Evolutionary conservation across 2,329 filamentous ascomycete genomes (phyloP).

Genomic region (Xylaria sp.): DNA sequence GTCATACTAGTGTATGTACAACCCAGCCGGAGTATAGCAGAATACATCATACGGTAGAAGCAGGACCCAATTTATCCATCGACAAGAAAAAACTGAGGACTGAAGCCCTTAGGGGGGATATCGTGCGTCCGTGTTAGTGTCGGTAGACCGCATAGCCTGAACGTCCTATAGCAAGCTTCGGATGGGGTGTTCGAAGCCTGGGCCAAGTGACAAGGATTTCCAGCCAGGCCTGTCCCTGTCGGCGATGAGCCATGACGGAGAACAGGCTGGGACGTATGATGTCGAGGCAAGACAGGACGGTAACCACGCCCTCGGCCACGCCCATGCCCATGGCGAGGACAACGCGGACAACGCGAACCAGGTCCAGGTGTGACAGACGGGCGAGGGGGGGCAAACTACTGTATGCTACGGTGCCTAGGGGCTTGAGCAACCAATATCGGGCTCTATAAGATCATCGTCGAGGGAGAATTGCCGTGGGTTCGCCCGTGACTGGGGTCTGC

Average conservation of each 20-base stretch:
- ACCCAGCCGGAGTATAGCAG: slow-evolving; percentile 24
- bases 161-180: slow-evolving; percentile 28
- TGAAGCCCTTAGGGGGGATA: slow-evolving; percentile 40
- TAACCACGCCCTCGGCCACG: not conserved
- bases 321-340: slow-evolving; percentile 19
- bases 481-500: slow-evolving; percentile 20
- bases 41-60: slow-evolving; percentile 39
- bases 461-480: slow-evolving; percentile 39
- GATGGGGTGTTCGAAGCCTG: slow-evolving; percentile 23
- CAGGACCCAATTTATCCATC: slow-evolving; percentile 43
- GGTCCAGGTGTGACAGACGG: slow-evolving; percentile 41
- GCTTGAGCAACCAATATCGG: slow-evolving; percentile 42
- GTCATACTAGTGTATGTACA: slow-evolving; percentile 35
- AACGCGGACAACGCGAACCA: slow-evolving; percentile 34
- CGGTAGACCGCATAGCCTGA: slow-evolving; percentile 13
- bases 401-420: slow-evolving; percentile 24
- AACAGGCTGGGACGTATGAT: slow-evolving; percentile 36
- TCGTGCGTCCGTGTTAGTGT: slow-evolving; percentile 25
- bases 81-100: slow-evolving; percentile 25
- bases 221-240: slow-evolving; percentile 43
- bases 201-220: slow-evolving; percentile 32
- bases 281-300: slow-evolving; percentile 24
- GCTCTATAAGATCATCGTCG: slow-evolving; percentile 46
- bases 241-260: slow-evolving; percentile 39
- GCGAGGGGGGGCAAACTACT: slow-evolving; percentile 5